phyloP scores from a whole-genome alignment of 2,329 filamentous ascomycete species.

The Aspergillus ustus region DNA sequence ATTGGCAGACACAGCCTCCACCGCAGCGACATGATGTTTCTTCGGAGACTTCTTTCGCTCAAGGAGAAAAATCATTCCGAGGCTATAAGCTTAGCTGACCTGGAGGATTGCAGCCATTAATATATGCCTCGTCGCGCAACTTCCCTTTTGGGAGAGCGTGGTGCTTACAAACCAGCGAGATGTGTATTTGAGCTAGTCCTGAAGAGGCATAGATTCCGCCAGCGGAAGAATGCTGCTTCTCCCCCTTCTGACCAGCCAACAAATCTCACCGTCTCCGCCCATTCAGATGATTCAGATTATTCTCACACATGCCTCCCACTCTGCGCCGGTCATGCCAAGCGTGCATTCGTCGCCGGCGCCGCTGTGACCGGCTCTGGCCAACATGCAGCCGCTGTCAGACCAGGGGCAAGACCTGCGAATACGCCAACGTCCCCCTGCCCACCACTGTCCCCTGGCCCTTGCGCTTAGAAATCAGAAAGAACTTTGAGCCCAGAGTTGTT shows the following conservation, averaged over 20 bases:
- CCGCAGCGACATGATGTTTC: no score
- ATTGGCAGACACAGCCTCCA: no score
- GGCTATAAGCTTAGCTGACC: not conserved
- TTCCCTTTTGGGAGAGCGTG: not conserved
- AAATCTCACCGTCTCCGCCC: not conserved
- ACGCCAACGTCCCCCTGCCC: conserved; percentile 29
- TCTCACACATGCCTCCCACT: conserved; percentile 6
- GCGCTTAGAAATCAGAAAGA: conserved; percentile 31
- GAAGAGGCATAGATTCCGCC: not conserved
- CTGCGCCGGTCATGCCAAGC: conserved; percentile 35
- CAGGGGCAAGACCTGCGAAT: conserved; percentile 29
- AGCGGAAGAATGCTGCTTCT: not conserved
- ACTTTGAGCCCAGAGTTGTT: conserved; percentile 26
- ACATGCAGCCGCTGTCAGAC: conserved; percentile 31
- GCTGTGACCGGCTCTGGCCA: conserved; percentile 33
- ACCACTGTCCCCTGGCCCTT: conserved; percentile 17
- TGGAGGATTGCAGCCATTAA: not conserved
- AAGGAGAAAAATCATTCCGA: no score
- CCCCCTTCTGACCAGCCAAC: no score
- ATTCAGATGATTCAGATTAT: no score
- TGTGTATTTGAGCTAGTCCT: not conserved
- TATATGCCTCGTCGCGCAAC: not conserved
- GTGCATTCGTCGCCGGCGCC: conserved; percentile 33
- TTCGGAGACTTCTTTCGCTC: no score
- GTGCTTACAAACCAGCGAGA: not conserved